Percentiles rank a stretch among this genome's conserved stretches.
Evolutionary conservation across 106 monocot species (phyloP).

Genomic region (Alisma plantagoaquatica): DNA sequence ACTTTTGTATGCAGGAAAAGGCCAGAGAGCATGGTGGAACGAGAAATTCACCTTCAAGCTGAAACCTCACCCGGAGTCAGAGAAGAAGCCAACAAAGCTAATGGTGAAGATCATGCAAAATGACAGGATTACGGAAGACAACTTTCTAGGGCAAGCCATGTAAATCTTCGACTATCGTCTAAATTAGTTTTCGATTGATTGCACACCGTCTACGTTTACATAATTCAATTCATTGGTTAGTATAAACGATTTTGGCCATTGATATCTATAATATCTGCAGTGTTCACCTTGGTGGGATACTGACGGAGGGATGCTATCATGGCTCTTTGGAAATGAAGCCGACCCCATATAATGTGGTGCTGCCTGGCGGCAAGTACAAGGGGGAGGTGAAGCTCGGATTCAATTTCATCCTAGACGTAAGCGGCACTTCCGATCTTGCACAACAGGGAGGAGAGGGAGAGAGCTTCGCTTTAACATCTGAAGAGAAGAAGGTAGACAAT

Average conservation of each 20-base stretch:
- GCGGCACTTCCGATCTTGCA: too few species aligned
- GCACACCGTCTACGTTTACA: too few species aligned
- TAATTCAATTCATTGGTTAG: too few species aligned
- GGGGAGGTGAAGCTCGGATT: conserved; percentile 75
- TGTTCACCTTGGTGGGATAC: conserved; percentile 33
- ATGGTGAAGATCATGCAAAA: conserved; percentile 44
- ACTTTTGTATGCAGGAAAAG: conserved; percentile 25
- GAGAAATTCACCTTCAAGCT: conserved; percentile 57
- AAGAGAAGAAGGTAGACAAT: too few species aligned
- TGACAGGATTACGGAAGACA: conserved; percentile 29
- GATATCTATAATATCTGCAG: too few species aligned
- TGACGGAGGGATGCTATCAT: conserved; percentile 31
- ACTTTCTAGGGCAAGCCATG: conserved; percentile 47
- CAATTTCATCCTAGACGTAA: conserved; percentile 42
- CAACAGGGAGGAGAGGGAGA: too few species aligned
- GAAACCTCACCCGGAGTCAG: conserved; percentile 10
- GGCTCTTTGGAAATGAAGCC: conserved; percentile 45
- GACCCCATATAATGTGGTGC: conserved; percentile 57
- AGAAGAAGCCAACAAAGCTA: conserved; percentile 18
- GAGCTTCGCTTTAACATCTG: too few species aligned
- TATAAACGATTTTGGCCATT: too few species aligned
- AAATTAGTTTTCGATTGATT: too few species aligned
- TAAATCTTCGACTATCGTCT: conserved; percentile 19
- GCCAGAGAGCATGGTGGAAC: conserved; percentile 62
- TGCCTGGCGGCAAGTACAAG: conserved; percentile 37